These are phyloP conservation scores for Bassia scoparia DNA, from an alignment of 148 eudicot species.

Conservation along the genomic window DNA sequence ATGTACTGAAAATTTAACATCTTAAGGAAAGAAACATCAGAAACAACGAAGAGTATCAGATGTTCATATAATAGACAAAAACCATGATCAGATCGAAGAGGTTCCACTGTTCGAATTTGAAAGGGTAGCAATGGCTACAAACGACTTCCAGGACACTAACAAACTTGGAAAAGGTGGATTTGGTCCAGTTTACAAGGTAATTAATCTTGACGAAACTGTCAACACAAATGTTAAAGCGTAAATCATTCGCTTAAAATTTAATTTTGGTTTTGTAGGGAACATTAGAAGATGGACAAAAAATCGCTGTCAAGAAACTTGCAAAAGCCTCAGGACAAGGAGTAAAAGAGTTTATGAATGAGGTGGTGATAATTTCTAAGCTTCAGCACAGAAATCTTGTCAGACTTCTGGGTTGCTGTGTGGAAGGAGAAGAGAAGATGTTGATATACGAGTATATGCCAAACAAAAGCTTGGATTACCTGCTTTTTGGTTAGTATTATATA, in stretches of 20 bases:
- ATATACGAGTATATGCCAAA: conserved; percentile 43
- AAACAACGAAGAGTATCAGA: neutral
- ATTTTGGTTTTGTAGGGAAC: conserved; percentile 25
- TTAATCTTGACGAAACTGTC: too few relatives aligned
- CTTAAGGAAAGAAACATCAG: conserved; percentile 1
- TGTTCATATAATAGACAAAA: neutral
- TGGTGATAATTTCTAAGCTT: conserved; percentile 36
- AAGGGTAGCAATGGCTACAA: conserved; percentile 39
- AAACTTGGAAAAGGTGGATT: conserved; percentile 57
- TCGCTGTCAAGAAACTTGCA: conserved; percentile 44
- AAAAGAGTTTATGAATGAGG: conserved; percentile 40
- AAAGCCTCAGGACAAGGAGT: conserved; percentile 34
- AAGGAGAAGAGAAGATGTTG: conserved; percentile 38
- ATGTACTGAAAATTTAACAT: neutral
- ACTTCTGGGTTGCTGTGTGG: conserved; percentile 36
- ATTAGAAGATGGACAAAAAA: conserved; percentile 27
- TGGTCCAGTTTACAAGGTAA: conserved; percentile 50
- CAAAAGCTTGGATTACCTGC: conserved; percentile 36
- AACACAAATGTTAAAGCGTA: too few relatives aligned
- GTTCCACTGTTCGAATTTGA: conserved; percentile 37
- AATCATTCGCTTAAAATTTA: neutral
- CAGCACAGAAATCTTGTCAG: conserved; percentile 45
- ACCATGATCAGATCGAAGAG: conserved; percentile 26
- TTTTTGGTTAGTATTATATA: conserved; percentile 26
- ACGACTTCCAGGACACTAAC: conserved; percentile 28